Base-by-base conservation (phyloP, 805 yeast genomes). In the Saccharomyces kudriavzevii region DNA sequence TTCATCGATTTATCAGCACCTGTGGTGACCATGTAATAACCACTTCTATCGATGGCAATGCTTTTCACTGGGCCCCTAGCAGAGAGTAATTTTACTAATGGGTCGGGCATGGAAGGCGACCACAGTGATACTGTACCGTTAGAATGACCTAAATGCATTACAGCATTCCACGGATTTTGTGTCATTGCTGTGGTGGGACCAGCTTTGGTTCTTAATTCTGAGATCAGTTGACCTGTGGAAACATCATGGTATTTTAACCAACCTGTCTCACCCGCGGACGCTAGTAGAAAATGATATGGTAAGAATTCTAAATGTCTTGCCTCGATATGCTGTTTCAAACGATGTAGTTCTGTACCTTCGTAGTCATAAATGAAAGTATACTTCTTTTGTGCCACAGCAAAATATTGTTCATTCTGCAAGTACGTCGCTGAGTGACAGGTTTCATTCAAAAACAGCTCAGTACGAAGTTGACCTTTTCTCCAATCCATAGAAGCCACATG, bases 401-500 rank as follows among this genome's bases (percentile, higher is more conserved):
- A 90, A 70, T 76, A 90, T 70, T 90, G 97, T 66, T 91, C 95
- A 65, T 86, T 90, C 64, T 92, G 97, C 57, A 94, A 75, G 71
- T 87, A 90, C 64, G 90, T 87, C 26, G 91, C 97, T 1, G 91
- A 94, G 64, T 88, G 81, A 10, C 91, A 89, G 0, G 97, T 89
- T 71, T 94, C 99, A 63, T 86, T 84, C 24, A 94, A 74, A 64
- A 88, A 82, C 52, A 94, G 69, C 69, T 94, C 99, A 47, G 95
- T 83, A 56, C 83, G 85, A 31, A 92, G 72, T 43, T 74, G 76
- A 13, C 98, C 98, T 43, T 83, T 81, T 66, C 95, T 82, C 97
- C 99, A 94, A 72, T 94, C 97, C 76, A 94, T 85, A 1, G 94
- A 82, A 0, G 99, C 98, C 50, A 94, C 82, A 74, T 94, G 99